phyloP scores from a whole-genome alignment of 257 asterid species.

The Petrea volubilis region DNA sequence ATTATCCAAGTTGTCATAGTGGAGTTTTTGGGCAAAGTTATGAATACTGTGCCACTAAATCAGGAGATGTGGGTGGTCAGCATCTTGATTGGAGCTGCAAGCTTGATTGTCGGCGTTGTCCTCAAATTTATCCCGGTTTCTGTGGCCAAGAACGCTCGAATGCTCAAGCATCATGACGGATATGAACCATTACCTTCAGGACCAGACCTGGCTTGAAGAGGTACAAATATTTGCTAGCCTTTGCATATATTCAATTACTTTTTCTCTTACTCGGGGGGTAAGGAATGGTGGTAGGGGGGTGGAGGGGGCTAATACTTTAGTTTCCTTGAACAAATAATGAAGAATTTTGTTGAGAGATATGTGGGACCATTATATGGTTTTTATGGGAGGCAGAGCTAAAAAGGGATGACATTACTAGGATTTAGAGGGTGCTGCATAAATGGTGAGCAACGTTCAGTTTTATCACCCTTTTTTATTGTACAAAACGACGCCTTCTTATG shows the following conservation, averaged over 20 bases:
- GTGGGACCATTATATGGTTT: neutral
- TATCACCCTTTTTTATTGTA: neutral
- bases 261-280: neutral
- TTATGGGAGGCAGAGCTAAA: neutral
- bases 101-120: constrained; percentile 50
- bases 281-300: neutral
- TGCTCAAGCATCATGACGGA: constrained; percentile 56
- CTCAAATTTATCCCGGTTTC: constrained; percentile 65
- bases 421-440: neutral
- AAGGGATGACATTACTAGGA: neutral
- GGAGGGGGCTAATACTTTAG: neutral
- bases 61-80: constrained; percentile 59
- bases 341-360: neutral
- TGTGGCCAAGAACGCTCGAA: neutral
- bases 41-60: constrained; percentile 62
- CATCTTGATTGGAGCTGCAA: constrained; percentile 50
- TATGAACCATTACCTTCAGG: constrained; percentile 72
- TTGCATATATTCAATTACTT: neutral
- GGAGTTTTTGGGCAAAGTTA: constrained; percentile 59
- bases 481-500: neutral
- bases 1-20: constrained; percentile 67
- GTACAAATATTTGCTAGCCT: neutral
- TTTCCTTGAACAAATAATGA: constrained; percentile 5
- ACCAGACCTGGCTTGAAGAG: constrained; percentile 61
- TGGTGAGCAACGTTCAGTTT: neutral